Percentiles rank a stretch among this genome's conserved stretches.
Evolutionary conservation across 163 green algal species (phyloP).

Genomic region (Chlamydomonas reinhardtii): DNA sequence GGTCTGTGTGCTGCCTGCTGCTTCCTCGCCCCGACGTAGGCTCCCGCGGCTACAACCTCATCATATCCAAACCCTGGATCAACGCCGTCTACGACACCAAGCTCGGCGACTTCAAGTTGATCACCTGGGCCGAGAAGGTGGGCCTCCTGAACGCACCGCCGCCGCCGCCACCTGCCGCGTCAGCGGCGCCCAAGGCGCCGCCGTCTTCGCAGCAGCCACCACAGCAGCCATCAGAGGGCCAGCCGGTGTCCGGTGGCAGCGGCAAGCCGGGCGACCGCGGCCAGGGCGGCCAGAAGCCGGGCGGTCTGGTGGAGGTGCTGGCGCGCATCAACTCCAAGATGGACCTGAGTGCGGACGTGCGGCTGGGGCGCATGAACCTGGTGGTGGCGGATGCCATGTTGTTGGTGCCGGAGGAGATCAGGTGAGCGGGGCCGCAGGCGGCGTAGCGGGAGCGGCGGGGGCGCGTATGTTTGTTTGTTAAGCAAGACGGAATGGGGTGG

Average conservation of each 20-base stretch:
- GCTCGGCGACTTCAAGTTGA: constrained; percentile 30
- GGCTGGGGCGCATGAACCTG: constrained; percentile 6
- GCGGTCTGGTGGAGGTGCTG: constrained; percentile 10
- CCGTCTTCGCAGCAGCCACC: background rate
- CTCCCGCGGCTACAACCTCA: constrained; percentile 15
- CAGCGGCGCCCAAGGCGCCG: background rate
- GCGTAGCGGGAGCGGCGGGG: background rate
- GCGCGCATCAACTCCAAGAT: constrained; percentile 41
- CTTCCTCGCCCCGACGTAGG: background rate
- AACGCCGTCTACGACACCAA: constrained; percentile 37
- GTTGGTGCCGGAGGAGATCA: constrained; percentile 45
- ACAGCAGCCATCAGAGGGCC: background rate
- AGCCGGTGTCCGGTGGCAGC: background rate
- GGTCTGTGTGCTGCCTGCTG: no score
- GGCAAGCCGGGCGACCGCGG: background rate
- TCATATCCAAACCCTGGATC: constrained; percentile 42
- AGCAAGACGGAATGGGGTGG: no score
- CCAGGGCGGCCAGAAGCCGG: no score
- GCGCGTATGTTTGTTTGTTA: no score
- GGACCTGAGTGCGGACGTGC: constrained; percentile 35
- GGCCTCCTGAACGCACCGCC: background rate
- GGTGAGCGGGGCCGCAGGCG: constrained; percentile 6
- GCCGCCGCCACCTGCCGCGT: background rate
- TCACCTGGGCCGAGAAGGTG: constrained; percentile 15
- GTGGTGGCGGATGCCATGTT: constrained; percentile 42